Evolutionary conservation across 2,329 filamentous ascomycete species (phyloP), one percentile per base, ranked within the genome.

Genomic region (Amphichorda felina): DNA sequence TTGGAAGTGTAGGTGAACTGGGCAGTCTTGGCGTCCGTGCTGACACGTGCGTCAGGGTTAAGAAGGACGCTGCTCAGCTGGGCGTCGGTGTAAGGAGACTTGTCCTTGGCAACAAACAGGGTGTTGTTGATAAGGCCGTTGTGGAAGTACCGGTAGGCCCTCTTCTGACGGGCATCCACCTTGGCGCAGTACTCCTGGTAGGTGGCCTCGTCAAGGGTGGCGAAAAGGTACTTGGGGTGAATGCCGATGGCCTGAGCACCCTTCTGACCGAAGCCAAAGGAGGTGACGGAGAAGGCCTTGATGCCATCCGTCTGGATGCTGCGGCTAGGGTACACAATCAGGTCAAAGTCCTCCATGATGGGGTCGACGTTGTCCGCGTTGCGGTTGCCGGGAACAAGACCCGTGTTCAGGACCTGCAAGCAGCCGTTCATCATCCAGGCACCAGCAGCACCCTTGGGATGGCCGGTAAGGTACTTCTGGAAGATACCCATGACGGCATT

Each of bases 371-470:
- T 98, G 67, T 98, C 91, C 35, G 91, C 91, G 50, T 98, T 98
- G 52, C 88, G 82, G 68, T 98, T 98, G 40, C 91, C 91, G 11
- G 91, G 91, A 17, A 98, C 89, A 34, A 98, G 70, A 53, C 91
- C 91, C 35, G 74, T 81, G 69, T 96, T 94, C 50, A 98, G 75
- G 31, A 95, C 86, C 60, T 98, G 91, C 57, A 98, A 68, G 59
- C 85, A 91, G 45, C 91, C 91, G 69, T 98, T 98, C 74, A 98
- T 79, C 91, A 98, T 98, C 88, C 91, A 98, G 33, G 89, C 91
- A 69, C 91, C 91, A 41, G 91, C 91, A 51, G 91, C 89, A 79
- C 91, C 91, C 78, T 98, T 98, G 52, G 91, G 91, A 59, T 98
- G 91, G 60, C 91, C 91, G 37, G 93, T 98, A 42, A 98, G 79